Conservation (phyloP, 208 protist species). For the Acanthamoeba royreba region DNA sequence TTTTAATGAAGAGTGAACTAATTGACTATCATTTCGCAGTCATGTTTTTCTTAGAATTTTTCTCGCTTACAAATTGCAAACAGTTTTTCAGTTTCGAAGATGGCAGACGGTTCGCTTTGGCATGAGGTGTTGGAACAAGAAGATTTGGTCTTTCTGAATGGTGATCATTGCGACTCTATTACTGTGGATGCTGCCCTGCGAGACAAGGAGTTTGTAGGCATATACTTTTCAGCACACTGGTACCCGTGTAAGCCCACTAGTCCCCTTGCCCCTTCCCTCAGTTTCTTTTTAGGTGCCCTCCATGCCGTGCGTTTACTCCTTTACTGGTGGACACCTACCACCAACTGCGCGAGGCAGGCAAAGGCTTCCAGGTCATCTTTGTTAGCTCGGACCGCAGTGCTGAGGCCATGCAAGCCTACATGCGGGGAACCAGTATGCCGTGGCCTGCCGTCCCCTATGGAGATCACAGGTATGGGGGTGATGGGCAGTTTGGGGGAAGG, state of each 20-base stretch:
- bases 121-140: no score
- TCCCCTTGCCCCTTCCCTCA: not conserved
- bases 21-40: no score
- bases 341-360: not conserved
- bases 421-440: not conserved
- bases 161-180: not conserved
- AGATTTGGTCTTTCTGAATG: not conserved
- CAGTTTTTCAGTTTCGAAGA: no score
- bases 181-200: not conserved
- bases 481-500: not conserved
- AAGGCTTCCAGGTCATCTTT: conserved; percentile 24
- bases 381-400: not conserved
- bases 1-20: no score
- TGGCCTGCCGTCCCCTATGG: conserved; percentile 18
- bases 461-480: not conserved
- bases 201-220: not conserved
- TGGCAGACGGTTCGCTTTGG: no score
- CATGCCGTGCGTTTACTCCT: conserved; percentile 35
- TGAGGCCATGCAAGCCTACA: not conserved
- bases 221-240: conserved; percentile 51
- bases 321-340: conserved; percentile 3
- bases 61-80: no score
- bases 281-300: not conserved
- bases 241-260: not conserved
- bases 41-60: not conserved